Evolutionary conservation across 2,329 filamentous ascomycete genomes (phyloP), one percentile per base, ranked within the genome.

Genomic region (Diaporthe longicolla): DNA sequence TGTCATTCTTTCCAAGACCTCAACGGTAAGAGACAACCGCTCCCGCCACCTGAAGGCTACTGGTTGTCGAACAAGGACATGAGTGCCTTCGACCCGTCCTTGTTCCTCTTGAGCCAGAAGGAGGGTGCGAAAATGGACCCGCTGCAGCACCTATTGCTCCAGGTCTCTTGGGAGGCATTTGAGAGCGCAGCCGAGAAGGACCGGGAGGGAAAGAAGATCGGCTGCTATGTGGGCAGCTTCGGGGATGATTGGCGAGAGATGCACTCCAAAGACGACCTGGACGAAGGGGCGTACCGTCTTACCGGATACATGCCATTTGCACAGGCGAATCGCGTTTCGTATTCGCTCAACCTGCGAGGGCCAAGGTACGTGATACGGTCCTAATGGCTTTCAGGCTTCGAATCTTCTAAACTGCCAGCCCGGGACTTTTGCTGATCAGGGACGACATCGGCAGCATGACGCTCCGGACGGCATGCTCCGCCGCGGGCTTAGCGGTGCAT

Each of bases 11-110:
- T 54, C 24, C 32, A 43, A 8, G 32, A 52, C 48, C n/a, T 50
- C 9, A 4, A 37, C 19, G 85, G 85, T 74, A 83, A 80, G 24
- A 84, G 84, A 9, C 80, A 80, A 70, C 78, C 80, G 3, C 77
- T 79, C 7, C 82, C 82, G 71, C 77, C 78, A 13, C 17, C 50
- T 13, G 37, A 57, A 4, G 73, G 68, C 3, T 61, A 72, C 43
- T 74, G 65, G 26, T 26, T 74, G 8, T 10, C 40, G 7, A 29
- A 72, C 48, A 17, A 70, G 32, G 68, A 74, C 19, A 37, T 66
- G 2, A 40, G 24, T 10, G 26, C 54, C 7, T 48, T 59, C 8
- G 73, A 74, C 32, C 32, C 68, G 9, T 71, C 59, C 13, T 43
- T 72, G 26, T 72, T 43, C 43, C n/a, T 24, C 5, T 48, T 68